Conservation (phyloP, 2,329 filamentous ascomycete species). For the Xylariaceae sp. region DNA sequence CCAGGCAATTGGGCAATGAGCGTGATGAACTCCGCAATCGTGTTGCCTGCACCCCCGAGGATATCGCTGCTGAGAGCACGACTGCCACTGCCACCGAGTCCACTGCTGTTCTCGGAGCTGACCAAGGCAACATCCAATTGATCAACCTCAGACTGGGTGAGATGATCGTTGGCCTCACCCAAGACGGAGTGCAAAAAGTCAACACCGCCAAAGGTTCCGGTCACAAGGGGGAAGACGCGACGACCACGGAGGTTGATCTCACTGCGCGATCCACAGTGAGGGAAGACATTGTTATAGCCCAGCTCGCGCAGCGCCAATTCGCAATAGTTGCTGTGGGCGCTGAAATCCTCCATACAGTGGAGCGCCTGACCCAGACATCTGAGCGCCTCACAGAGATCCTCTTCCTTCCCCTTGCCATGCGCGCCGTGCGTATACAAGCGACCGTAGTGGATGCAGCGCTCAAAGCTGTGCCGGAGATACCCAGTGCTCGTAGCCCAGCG, state of each 20-base stretch:
- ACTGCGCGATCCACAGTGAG: constrained; percentile 64
- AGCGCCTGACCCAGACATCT: constrained; percentile 70
- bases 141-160: constrained; percentile 78
- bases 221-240: constrained; percentile 68
- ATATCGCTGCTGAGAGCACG: constrained; percentile 39
- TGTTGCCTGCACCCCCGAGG: constrained; percentile 29
- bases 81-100: constrained; percentile 33
- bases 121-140: constrained; percentile 71
- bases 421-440: constrained; percentile 66
- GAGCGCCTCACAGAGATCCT: constrained; percentile 74
- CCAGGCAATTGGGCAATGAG: constrained; percentile 72
- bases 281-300: constrained; percentile 62
- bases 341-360: constrained; percentile 74
- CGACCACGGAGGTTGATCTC: constrained; percentile 62
- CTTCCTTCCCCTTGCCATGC: constrained; percentile 59
- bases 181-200: constrained; percentile 78
- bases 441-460: constrained; percentile 70
- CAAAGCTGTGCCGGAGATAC: constrained; percentile 72
- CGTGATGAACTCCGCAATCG: constrained; percentile 58
- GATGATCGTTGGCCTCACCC: constrained; percentile 74
- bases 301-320: constrained; percentile 72
- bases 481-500: constrained; percentile 86
- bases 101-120: constrained; percentile 52
- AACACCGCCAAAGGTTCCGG: constrained; percentile 71
- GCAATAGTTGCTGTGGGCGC: constrained; percentile 78